These are phyloP conservation scores for Perilla frutescens DNA, from an alignment of 257 asterid genomes.

Conservation along the genomic window DNA sequence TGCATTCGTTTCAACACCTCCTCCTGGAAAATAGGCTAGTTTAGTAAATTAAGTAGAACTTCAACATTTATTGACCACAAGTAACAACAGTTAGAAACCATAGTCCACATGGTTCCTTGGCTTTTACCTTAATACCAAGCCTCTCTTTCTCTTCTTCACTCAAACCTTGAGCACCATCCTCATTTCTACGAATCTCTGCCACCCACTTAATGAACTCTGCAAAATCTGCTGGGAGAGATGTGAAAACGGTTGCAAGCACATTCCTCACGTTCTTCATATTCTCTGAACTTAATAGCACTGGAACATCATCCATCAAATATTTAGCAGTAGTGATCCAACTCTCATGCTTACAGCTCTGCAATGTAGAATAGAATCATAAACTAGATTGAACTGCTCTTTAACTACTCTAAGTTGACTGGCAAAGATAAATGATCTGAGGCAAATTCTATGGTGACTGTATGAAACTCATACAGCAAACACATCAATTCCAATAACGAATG, in stretches of 20 bases:
- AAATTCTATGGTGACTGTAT: not conserved
- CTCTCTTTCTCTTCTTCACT: slow-evolving; percentile 91
- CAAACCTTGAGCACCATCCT: slow-evolving; percentile 64
- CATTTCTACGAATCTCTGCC: slow-evolving; percentile 85
- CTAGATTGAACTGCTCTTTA: slow-evolving; percentile 21
- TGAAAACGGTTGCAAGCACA: slow-evolving; percentile 65
- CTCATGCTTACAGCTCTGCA: slow-evolving; percentile 96
- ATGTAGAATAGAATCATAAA: slow-evolving; percentile 32
- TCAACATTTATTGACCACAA: slow-evolving; percentile 20
- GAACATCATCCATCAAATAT: slow-evolving; percentile 87
- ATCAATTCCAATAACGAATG: not conserved
- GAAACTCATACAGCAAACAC: not conserved
- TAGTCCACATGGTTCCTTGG: not conserved
- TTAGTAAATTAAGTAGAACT: slow-evolving; percentile 28
- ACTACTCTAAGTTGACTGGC: slow-evolving; percentile 12
- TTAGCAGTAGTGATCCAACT: slow-evolving; percentile 84
- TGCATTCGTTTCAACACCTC: slow-evolving; percentile 85
- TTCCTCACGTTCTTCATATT: slow-evolving; percentile 57
- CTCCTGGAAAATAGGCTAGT: slow-evolving; percentile 57
- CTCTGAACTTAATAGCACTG: slow-evolving; percentile 63
- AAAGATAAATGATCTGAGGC: not conserved
- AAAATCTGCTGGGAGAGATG: slow-evolving; percentile 79
- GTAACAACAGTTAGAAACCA: slow-evolving; percentile 3
- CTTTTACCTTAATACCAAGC: slow-evolving; percentile 76
- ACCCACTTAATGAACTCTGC: slow-evolving; percentile 89